These are phyloP conservation scores for Ganoderma boninense DNA, from an alignment of 1,284 basidiomycete genomes.

Conservation along the genomic window DNA sequence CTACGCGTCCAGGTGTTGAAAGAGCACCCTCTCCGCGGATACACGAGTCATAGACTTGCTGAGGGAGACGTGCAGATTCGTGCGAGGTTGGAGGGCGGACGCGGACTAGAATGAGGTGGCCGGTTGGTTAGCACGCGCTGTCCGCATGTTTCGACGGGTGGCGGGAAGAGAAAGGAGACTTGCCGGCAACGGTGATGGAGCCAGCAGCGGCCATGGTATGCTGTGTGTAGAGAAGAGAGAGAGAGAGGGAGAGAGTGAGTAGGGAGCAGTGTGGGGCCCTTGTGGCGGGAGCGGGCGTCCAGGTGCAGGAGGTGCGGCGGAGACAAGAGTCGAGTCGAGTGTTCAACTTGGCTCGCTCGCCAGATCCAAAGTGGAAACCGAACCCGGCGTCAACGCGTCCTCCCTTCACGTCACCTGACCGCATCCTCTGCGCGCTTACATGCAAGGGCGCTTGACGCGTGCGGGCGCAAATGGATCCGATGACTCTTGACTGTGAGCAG, in stretches of 20 bases:
- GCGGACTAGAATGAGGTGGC: slow-evolving; percentile 65
- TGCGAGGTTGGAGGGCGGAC: slow-evolving; percentile 88
- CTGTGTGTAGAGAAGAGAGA: slow-evolving; percentile 15
- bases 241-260: slow-evolving; percentile 15
- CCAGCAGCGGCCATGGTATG: slow-evolving; percentile 80
- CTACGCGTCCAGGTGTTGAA: slow-evolving; percentile 67
- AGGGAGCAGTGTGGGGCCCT: slow-evolving; percentile 24
- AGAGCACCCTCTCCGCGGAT: slow-evolving; percentile 86
- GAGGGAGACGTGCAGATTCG: slow-evolving; percentile 85
- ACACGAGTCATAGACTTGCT: slow-evolving; percentile 69
- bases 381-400: slow-evolving; percentile 35
- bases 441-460: not conserved
- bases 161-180: slow-evolving; percentile 33
- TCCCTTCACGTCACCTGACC: slow-evolving; percentile 31
- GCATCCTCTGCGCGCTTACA: slow-evolving; percentile 14
- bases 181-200: slow-evolving; percentile 88
- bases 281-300: slow-evolving; percentile 21
- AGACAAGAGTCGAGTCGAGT: slow-evolving; percentile 13
- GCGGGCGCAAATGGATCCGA: not conserved
- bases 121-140: slow-evolving; percentile 9
- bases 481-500: too few relatives aligned
- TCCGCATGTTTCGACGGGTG: slow-evolving; percentile 6
- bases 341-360: slow-evolving; percentile 24
- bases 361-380: not conserved
- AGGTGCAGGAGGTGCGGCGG: slow-evolving; percentile 20